Base-by-base conservation (phyloP, 345 rosid genomes). In the Lumnitzera littorea region DNA sequence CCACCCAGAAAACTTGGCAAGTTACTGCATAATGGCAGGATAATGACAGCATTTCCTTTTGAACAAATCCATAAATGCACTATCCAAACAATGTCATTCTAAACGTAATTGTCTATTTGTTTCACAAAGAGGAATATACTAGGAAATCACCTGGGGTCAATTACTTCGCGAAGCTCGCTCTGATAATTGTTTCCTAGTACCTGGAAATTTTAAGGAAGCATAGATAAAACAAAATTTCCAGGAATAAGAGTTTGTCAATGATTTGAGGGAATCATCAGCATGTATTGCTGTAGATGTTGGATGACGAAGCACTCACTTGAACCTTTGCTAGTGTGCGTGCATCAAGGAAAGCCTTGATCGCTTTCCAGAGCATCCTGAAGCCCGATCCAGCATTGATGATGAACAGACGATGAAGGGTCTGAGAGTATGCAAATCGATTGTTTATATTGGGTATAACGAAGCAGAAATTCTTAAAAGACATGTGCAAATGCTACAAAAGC, bases 371-470 rank as follows among this genome's bases (percentile, higher is more conserved):
- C 83, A 80, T 74, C 69, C 49, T 72, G 65, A 85, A 83, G 49
- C 82, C 88, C 2, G 83, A 77, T n/a, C 88, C 86, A 49, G 88
- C 83, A 67, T 85, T 85, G 65, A 82, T 69, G 54, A 82, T 77
- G 72, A 78, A 78, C 48, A 82, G 83, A 25, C 63, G 64, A 57
- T 79, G 65, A 49, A 82, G 46, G 0, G 78, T 79, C 91, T 85
- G 81, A 55, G 4, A 27, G 24, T 62, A 43, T 41, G 50, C 60
- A 48, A 14, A 57, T 48, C 43, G 9, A 36, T 36, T 5, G 43
- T 36, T 36, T 9, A 36, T 36, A 36, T 4, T 36, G 10, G 7
- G 43, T 36, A 1, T 5, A 36, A 5, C 3, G 43, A 36, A 36
- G 7, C 43, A 36, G 9, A 7, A 36, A 36, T 36, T 4, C 43